Conservation (phyloP, 1,284 basidiomycete genomes). For the Apiotrichum domesticum region DNA sequence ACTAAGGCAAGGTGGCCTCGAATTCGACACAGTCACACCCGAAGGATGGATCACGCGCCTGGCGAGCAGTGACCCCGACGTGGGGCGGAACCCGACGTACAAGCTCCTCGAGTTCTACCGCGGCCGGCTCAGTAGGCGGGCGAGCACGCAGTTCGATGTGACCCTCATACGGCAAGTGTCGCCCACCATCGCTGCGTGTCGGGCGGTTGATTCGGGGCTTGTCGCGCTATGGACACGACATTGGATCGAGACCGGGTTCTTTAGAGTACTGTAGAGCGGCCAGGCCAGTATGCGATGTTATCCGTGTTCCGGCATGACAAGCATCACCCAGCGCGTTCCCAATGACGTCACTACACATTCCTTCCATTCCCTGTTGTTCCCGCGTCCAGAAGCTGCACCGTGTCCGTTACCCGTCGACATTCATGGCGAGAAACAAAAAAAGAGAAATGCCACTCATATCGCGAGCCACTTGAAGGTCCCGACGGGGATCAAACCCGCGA, state of each 20-base stretch:
- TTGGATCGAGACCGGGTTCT: constrained; percentile 39
- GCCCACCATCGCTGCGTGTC: constrained; percentile 23
- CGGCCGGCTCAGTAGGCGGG: constrained; percentile 24
- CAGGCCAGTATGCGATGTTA: too few species aligned
- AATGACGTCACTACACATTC: too few species aligned
- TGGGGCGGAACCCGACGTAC: constrained; percentile 51
- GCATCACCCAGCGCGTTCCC: too few species aligned
- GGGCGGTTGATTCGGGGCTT: constrained; percentile 23
- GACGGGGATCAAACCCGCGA: too few species aligned
- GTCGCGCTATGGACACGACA: constrained; percentile 32
- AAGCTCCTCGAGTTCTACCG: constrained; percentile 49
- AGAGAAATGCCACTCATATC: too few species aligned
- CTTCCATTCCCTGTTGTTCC: too few species aligned
- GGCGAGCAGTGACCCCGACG: constrained; percentile 48
- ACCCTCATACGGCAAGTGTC: constrained; percentile 23
- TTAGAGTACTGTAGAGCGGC: constrained; percentile 3
- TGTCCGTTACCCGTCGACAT: too few species aligned
- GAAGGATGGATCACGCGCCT: constrained; percentile 53
- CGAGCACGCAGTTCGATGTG: constrained; percentile 21
- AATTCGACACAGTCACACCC: constrained; percentile 66
- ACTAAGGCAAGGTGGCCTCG: constrained; percentile 59
- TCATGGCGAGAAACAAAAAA: too few species aligned
- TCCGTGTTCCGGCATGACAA: too few species aligned
- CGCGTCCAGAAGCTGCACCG: too few species aligned
- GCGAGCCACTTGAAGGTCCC: too few species aligned